Base-by-base conservation (phyloP, 805 yeast species). In the Metahyphopichia silvanorum region DNA sequence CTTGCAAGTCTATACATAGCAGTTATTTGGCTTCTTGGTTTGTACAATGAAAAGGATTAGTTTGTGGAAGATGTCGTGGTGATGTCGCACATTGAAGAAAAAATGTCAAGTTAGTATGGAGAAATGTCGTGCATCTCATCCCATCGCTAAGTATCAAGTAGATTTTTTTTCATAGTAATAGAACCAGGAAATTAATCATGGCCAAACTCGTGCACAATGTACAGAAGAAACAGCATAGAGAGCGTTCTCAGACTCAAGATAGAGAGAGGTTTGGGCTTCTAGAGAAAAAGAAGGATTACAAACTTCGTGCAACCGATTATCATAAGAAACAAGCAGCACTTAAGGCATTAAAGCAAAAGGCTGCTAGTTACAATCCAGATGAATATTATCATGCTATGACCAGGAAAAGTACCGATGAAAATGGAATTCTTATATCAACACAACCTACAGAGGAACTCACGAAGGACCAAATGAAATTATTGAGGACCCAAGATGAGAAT, bases 301-400 rank as follows among this genome's bases (percentile, higher is more conserved):
- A 50, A 37, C 51, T 76, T 24, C 60, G 82, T 49, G 79, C 80
- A 4, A 70, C 66, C 13, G 78, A 76, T 48, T 76, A 60, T 44
- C 81, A 76, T 49, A 66, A 72, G 57, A 76, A 76, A 44, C 74
- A 76, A 51, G 77, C 77, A 11, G 79, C 77, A 22, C 47, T 93
- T 32, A 85, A 84, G 60, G 70, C 82, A 1, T 71, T 93, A 37
- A 77, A 84, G 44, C 68, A 70, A 25, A 91, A 87, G 53, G 94
- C 85, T 2, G 64, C 71, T 22, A 70, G 71, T 27, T 74, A 87
- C 46, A 93, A 93, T 55, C 95, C 94, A 11, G 98, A 93, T 71
- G 98, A 93, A 60, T 93, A 84, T 64, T 88, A 91, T 59, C 96
- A 87, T 75, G 93, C 87, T 14, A 93, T 93, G 98, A 76, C 81